phyloP scores from a whole-genome alignment of 495 filamentous ascomycete genomes.

The Neohortaea acidophila region DNA sequence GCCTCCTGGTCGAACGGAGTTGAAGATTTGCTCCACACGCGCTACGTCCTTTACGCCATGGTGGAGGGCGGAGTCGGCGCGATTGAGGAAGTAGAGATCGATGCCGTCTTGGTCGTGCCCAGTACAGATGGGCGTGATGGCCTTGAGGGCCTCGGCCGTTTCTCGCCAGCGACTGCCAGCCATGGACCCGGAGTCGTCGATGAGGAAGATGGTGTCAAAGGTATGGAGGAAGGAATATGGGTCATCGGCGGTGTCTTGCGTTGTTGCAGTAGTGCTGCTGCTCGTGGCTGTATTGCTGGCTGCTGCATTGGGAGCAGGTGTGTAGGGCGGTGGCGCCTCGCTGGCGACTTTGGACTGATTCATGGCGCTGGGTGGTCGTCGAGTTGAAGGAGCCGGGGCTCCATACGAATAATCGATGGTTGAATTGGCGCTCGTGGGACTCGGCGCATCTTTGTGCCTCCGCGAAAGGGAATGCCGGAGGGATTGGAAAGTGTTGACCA shows the following conservation, averaged over 20 bases:
- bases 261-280: conserved; percentile 5
- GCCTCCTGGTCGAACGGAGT: conserved; percentile 43
- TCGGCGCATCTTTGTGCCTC: too few relatives aligned
- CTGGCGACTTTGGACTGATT: conserved; percentile 8
- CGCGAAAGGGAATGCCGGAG: too few relatives aligned
- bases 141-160: conserved; percentile 51
- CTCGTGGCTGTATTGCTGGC: conserved; percentile 9
- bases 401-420: neutral
- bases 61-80: conserved; percentile 32
- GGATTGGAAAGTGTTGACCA: too few relatives aligned
- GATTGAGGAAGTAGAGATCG: conserved; percentile 87
- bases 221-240: conserved; percentile 65
- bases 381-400: too few relatives aligned
- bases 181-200: conserved; percentile 91
- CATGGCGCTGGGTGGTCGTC: neutral
- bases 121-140: conserved; percentile 76
- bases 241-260: conserved; percentile 39
- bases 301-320: conserved; percentile 18
- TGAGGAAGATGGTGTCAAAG: conserved; percentile 86
- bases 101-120: conserved; percentile 76
- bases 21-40: conserved; percentile 52
- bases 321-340: conserved; percentile 36
- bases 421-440: too few relatives aligned
- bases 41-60: conserved; percentile 38
- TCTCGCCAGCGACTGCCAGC: conserved; percentile 62